These are phyloP conservation scores for Picea sitchensis DNA, from an alignment of 75 land plant genomes.

Conservation along the genomic window DNA sequence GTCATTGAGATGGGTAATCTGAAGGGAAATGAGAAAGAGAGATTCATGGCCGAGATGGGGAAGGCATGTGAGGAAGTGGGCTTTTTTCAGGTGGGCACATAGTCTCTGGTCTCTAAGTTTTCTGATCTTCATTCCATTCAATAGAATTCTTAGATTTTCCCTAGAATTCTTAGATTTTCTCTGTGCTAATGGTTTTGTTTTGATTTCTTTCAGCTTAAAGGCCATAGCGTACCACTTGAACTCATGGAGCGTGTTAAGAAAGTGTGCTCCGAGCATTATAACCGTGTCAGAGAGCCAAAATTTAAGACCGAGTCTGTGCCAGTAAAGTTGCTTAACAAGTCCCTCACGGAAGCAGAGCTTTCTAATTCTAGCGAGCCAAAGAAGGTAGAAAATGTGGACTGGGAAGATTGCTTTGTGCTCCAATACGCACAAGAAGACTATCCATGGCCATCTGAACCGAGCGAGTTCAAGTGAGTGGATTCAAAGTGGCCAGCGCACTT, in stretches of 20 bases:
- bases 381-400: slow-evolving; percentile 4
- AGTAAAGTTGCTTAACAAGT: neutral
- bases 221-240: neutral
- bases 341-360: no score
- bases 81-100: no score
- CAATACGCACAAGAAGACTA: neutral
- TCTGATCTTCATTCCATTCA: no score
- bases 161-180: no score
- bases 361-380: neutral
- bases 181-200: no score
- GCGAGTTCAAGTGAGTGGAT: neutral
- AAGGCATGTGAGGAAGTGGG: no score
- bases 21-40: no score
- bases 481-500: neutral
- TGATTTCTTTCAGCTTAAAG: neutral
- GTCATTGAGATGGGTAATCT: no score
- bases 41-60: no score
- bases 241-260: slow-evolving; percentile 7
- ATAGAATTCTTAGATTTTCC: no score
- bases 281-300: neutral
- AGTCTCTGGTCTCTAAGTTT: no score
- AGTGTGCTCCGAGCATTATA: neutral
- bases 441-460: neutral
- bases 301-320: neutral
- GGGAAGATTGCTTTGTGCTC: neutral